These are phyloP conservation scores for Ogataea salicorniae DNA, from an alignment of 805 yeast genomes.

Conservation along the genomic window DNA sequence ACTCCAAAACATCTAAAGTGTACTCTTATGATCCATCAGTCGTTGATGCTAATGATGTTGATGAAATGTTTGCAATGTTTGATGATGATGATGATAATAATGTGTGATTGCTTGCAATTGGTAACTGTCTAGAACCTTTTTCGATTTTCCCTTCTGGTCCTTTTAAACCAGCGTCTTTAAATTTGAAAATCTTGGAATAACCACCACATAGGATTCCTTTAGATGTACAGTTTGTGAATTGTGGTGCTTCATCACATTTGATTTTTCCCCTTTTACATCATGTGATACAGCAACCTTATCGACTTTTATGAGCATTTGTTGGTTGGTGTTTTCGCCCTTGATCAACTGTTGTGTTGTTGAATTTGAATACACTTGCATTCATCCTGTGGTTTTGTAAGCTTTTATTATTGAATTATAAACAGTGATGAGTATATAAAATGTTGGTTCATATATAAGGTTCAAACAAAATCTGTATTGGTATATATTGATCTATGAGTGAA, in stretches of 20 bases:
- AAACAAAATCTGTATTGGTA: too few relatives aligned
- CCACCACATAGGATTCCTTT: constrained; percentile 15
- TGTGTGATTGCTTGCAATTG: not conserved
- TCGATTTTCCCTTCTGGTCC: not conserved
- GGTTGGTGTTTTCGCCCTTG: too few relatives aligned
- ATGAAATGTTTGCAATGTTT: too few relatives aligned
- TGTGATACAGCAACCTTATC: constrained; percentile 36
- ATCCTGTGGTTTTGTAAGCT: too few relatives aligned
- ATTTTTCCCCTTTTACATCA: constrained; percentile 37
- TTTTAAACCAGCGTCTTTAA: constrained; percentile 3
- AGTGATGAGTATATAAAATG: too few relatives aligned
- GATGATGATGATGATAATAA: too few relatives aligned
- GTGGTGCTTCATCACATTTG: constrained; percentile 40
- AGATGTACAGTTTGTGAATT: constrained; percentile 34
- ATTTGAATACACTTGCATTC: too few relatives aligned
- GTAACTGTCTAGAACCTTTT: not conserved
- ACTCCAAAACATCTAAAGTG: not conserved
- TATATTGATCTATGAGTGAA: too few relatives aligned
- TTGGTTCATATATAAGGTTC: too few relatives aligned
- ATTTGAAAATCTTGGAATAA: constrained; percentile 13
- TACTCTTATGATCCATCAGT: not conserved
- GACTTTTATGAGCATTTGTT: constrained; percentile 3
- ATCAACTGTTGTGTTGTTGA: too few relatives aligned
- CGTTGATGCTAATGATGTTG: too few relatives aligned
- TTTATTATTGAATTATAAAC: too few relatives aligned